phyloP scores from a whole-genome alignment of 78 protist species.

The Diacronema lutheri region DNA sequence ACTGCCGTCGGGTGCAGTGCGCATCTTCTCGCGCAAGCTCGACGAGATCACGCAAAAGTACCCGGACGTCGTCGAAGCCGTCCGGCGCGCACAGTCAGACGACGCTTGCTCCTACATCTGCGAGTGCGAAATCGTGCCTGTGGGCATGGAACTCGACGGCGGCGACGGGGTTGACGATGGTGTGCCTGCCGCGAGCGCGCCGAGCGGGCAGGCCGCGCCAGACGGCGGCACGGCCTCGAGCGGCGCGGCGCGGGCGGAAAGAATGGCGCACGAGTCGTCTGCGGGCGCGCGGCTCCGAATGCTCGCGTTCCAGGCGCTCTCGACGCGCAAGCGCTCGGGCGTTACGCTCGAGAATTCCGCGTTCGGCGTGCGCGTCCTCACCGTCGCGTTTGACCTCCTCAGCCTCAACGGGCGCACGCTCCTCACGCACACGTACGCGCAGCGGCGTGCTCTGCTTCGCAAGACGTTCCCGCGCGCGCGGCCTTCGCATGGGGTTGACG shows the following conservation, averaged over 20 bases:
- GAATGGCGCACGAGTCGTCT: too few species aligned
- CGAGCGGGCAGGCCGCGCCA: too few species aligned
- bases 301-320: slow-evolving; percentile 21
- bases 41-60: slow-evolving; percentile 29
- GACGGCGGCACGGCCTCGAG: too few species aligned
- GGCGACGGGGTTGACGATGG: too few species aligned
- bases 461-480: too few species aligned
- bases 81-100: neutral
- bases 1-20: neutral
- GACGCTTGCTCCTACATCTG: neutral
- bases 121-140: slow-evolving; percentile 50
- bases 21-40: slow-evolving; percentile 38
- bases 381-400: slow-evolving; percentile 25
- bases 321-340: neutral
- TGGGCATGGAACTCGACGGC: too few species aligned
- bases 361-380: neutral
- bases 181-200: neutral
- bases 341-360: neutral
- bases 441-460: neutral
- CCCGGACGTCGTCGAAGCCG: slow-evolving; percentile 20
- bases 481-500: too few species aligned
- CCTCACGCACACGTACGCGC: neutral
- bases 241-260: too few species aligned
- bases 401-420: neutral
- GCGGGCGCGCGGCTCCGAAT: too few species aligned